Evolutionary conservation across 2,329 filamentous ascomycete genomes (phyloP).

Genomic region (Leptographium flavum): DNA sequence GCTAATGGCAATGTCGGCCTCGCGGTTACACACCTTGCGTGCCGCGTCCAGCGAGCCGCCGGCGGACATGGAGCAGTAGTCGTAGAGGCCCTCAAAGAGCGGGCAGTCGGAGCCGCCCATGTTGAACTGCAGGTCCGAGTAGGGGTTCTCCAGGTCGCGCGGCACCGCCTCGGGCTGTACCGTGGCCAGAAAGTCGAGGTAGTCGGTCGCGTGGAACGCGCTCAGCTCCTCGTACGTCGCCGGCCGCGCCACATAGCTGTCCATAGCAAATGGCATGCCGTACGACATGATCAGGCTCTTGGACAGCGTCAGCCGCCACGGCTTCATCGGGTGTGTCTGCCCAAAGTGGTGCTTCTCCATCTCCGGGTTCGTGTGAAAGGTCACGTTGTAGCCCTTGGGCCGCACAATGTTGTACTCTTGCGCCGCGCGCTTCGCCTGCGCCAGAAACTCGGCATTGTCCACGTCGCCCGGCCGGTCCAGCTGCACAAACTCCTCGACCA

Average conservation of each 20-base stretch:
- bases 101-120: slow-evolving; percentile 87
- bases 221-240: slow-evolving; percentile 81
- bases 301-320: slow-evolving; percentile 88
- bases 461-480: slow-evolving; percentile 35
- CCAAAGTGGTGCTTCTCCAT: slow-evolving; percentile 97
- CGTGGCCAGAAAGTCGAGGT: slow-evolving; percentile 73
- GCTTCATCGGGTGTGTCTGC: slow-evolving; percentile 96
- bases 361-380: slow-evolving; percentile 86
- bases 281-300: slow-evolving; percentile 92
- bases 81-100: slow-evolving; percentile 87
- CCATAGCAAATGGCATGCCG: slow-evolving; percentile 93
- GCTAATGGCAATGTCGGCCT: slow-evolving; percentile 92
- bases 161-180: slow-evolving; percentile 51
- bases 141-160: slow-evolving; percentile 49
- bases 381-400: slow-evolving; percentile 79
- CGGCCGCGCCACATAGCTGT: slow-evolving; percentile 72
- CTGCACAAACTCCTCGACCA: slow-evolving; percentile 38
- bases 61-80: slow-evolving; percentile 88
- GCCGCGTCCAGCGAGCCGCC: slow-evolving; percentile 86
- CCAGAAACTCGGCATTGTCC: slow-evolving; percentile 41
- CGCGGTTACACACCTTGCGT: slow-evolving; percentile 68
- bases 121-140: slow-evolving; percentile 62
- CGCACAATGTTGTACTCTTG: slow-evolving; percentile 56
- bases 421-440: slow-evolving; percentile 41
- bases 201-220: slow-evolving; percentile 76